phyloP scores from a whole-genome alignment of 441 rosid genomes.

The Breynia disticha region DNA sequence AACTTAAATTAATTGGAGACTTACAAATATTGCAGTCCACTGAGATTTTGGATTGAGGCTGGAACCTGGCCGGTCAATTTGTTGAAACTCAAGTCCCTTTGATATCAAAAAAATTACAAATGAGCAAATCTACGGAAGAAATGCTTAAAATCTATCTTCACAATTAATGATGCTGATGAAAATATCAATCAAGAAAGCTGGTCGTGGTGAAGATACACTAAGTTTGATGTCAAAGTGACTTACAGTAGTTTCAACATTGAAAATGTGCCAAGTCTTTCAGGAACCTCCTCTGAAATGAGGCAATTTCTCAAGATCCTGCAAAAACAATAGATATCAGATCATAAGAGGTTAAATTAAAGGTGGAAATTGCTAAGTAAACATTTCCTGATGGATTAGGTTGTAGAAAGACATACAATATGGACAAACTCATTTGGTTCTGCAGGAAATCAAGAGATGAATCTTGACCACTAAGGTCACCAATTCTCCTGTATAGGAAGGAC shows the following conservation, averaged over 20 bases:
- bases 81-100: conserved; percentile 55
- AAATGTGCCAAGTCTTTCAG: conserved; percentile 32
- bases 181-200: too few species aligned
- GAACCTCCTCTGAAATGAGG: conserved; percentile 35
- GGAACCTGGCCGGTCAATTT: conserved; percentile 42
- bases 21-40: conserved; percentile 29
- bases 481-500: conserved; percentile 27
- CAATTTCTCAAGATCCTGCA: conserved; percentile 42
- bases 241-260: conserved; percentile 31
- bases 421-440: conserved; percentile 26
- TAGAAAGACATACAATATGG: conserved; percentile 35
- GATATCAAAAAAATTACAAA: conserved; percentile 1
- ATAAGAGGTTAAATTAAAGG: background rate
- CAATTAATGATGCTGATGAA: too few species aligned
- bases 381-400: background rate
- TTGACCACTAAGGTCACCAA: conserved; percentile 38
- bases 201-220: background rate
- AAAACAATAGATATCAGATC: conserved; percentile 6
- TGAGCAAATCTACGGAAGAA: background rate
- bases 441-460: conserved; percentile 44
- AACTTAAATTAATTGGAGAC: conserved; percentile 4
- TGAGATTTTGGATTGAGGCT: conserved; percentile 25
- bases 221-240: conserved; percentile 11
- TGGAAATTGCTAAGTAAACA: background rate
- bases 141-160: background rate